Conservation (phyloP, 768 basidiomycete genomes). For the Neoboletus subvelutipes region DNA sequence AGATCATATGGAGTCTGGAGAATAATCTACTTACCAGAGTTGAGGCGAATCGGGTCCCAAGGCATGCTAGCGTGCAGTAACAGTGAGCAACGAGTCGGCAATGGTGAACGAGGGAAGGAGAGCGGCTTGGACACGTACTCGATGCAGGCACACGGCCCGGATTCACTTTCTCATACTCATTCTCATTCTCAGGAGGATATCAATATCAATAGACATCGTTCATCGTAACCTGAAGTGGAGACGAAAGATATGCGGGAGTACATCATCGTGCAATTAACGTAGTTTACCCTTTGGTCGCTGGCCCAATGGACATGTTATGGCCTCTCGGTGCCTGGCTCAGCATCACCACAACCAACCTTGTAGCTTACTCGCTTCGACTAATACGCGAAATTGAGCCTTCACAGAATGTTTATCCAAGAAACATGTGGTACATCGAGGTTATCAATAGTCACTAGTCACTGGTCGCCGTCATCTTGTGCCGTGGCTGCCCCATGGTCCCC, state of each 20-base stretch:
- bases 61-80: slow-evolving; percentile 42
- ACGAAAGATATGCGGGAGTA: not conserved
- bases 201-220: not conserved
- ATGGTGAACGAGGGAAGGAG: not conserved
- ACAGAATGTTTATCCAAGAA: not conserved
- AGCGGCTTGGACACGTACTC: not conserved
- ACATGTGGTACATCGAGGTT: not conserved
- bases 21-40: slow-evolving; percentile 46
- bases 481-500: slow-evolving; percentile 3
- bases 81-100: not conserved
- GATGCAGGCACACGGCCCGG: not conserved
- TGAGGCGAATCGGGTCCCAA: slow-evolving; percentile 58
- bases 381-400: not conserved
- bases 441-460: not conserved
- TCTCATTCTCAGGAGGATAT: not conserved
- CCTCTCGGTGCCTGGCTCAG: not conserved
- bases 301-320: not conserved
- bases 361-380: not conserved
- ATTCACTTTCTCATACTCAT: not conserved
- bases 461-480: not conserved
- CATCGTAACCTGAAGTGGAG: not conserved
- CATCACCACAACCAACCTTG: not conserved
- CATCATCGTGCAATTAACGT: not conserved
- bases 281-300: not conserved
- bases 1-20: not conserved